Evolutionary conservation across 208 protist species (phyloP), one percentile per base, ranked within the genome.

Genomic region (Acanthamoeba castellanii): DNA sequence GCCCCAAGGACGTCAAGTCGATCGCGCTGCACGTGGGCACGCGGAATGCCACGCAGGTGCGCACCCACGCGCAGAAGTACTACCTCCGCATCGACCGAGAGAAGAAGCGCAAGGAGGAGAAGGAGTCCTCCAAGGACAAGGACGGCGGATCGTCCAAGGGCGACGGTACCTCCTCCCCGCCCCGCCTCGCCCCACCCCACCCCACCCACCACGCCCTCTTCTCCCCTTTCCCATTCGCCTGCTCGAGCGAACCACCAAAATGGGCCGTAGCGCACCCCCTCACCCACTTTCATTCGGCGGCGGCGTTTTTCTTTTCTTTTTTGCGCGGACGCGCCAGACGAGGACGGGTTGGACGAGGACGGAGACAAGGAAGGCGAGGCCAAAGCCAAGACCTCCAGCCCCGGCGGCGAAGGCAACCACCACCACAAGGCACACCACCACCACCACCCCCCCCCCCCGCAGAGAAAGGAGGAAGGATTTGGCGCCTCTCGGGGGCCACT

Each of bases 1-100:
- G 96, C 1, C 90, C 89, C 50, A 96, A 96, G n/a, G 96, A 97
- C 70, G 96, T 97, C 16, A 97, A 97, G 37, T 74, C 96, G 0
- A 97, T 97, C 85, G 84, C 95, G 37, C 50, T 55, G 22, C 70
- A 95, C 70, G 96, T 97, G 2, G 93, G 92, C 20, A 96, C 93
- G 2, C 89, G 96, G 66, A 97, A 97, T 85, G 45, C 96, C n/a
- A 97, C 96, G 9, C 96, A 97, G 82, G 96, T 97, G 27, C n/a
- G 96, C 34, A 97, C 96, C 16, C 96, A 97, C 52, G 96, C 96
- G 2, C 96, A 97, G 78, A 97, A 97, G 57, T 97, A 97, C 57
- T 97, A 96, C 61, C 42, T 96, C 2, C 88, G 95, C 55, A 97
- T 97, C 50, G 96, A 93, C n/a, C 42, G 88, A 6, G 88, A 93